A percentile compares a stretch with the other conserved stretches of the same genome.
These are phyloP conservation scores for Urtica urens DNA, from an alignment of 306 rosid genomes.

Conservation along the genomic window DNA sequence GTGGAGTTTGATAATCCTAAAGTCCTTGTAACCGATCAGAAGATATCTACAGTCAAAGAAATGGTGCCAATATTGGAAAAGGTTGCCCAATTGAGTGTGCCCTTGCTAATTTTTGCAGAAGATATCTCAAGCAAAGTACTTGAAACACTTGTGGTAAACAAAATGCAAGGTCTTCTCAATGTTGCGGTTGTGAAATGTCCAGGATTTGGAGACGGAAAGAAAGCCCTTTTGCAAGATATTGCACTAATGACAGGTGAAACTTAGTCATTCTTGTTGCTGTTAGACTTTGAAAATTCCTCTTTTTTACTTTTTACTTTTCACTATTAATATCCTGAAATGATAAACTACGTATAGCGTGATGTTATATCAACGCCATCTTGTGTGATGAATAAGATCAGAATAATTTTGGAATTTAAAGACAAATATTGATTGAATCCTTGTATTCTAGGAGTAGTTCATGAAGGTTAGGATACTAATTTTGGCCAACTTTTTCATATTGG, in stretches of 20 bases:
- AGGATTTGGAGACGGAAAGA: slow-evolving; percentile 69
- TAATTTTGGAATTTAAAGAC: too few relatives aligned
- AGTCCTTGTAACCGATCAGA: slow-evolving; percentile 91
- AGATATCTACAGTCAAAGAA: slow-evolving; percentile 63
- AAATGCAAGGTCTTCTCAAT: slow-evolving; percentile 66
- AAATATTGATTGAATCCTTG: too few relatives aligned
- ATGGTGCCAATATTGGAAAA: slow-evolving; percentile 78
- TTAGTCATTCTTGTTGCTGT: slow-evolving; percentile 9
- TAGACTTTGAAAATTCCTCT: slow-evolving; percentile 1
- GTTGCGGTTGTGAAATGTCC: slow-evolving; percentile 91
- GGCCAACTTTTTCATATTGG: too few relatives aligned
- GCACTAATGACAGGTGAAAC: slow-evolving; percentile 92
- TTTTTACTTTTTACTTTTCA: too few relatives aligned
- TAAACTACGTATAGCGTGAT: too few relatives aligned
- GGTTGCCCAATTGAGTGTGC: slow-evolving; percentile 75
- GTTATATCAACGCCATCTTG: too few relatives aligned
- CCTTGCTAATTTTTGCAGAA: slow-evolving; percentile 85
- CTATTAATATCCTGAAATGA: too few relatives aligned
- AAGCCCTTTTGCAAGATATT: slow-evolving; percentile 83
- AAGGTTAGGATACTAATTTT: too few relatives aligned
- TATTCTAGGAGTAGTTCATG: too few relatives aligned
- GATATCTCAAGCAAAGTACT: slow-evolving; percentile 59
- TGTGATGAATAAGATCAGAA: too few relatives aligned
- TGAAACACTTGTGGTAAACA: slow-evolving; percentile 79
- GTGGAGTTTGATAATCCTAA: slow-evolving; percentile 83